Conservation (phyloP, 805 yeast genomes). For the Saccharomycopsis synnaedendra region DNA sequence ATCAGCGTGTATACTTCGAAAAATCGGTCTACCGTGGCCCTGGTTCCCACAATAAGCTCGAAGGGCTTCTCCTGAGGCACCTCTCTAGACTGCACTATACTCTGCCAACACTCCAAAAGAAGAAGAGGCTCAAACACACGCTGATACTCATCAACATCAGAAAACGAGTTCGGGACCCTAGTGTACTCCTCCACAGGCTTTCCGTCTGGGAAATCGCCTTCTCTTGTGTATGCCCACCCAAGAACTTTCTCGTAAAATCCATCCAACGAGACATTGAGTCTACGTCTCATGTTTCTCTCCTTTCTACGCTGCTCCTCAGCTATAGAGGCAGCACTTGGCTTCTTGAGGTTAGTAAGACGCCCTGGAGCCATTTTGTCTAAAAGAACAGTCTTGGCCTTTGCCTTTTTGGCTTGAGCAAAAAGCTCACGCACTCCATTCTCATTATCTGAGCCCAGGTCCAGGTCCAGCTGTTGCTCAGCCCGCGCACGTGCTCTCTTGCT, state of each 20-base stretch:
- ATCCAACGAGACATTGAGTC: slow-evolving; percentile 67
- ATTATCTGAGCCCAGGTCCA: slow-evolving; percentile 4
- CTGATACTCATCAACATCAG: slow-evolving; percentile 52
- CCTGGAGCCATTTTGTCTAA: slow-evolving; percentile 12
- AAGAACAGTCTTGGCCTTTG: slow-evolving; percentile 22
- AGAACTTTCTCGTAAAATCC: slow-evolving; percentile 63
- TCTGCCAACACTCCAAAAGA: slow-evolving; percentile 89
- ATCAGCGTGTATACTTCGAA: slow-evolving; percentile 77
- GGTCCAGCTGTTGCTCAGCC: slow-evolving; percentile 8
- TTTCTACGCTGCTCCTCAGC: slow-evolving; percentile 40
- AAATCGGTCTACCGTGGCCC: slow-evolving; percentile 76
- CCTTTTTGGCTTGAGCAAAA: slow-evolving; percentile 22
- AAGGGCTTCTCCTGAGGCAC: slow-evolving; percentile 48
- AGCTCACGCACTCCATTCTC: slow-evolving; percentile 22
- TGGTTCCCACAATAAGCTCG: slow-evolving; percentile 58
- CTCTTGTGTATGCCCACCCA: slow-evolving; percentile 62
- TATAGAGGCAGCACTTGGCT: slow-evolving; percentile 23
- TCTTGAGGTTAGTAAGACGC: slow-evolving; percentile 17
- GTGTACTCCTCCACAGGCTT: slow-evolving; percentile 22
- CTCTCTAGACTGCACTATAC: slow-evolving; percentile 61
- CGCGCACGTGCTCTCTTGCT: slow-evolving; percentile 13
- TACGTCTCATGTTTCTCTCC: slow-evolving; percentile 65
- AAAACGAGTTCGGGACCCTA: slow-evolving; percentile 45
- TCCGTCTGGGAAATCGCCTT: slow-evolving; percentile 48
- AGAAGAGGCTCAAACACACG: slow-evolving; percentile 68